Evolutionary conservation across 2,329 filamentous ascomycete genomes (phyloP), one percentile per base, ranked within the genome.

Genomic region (Talaromyces atroroseus): DNA sequence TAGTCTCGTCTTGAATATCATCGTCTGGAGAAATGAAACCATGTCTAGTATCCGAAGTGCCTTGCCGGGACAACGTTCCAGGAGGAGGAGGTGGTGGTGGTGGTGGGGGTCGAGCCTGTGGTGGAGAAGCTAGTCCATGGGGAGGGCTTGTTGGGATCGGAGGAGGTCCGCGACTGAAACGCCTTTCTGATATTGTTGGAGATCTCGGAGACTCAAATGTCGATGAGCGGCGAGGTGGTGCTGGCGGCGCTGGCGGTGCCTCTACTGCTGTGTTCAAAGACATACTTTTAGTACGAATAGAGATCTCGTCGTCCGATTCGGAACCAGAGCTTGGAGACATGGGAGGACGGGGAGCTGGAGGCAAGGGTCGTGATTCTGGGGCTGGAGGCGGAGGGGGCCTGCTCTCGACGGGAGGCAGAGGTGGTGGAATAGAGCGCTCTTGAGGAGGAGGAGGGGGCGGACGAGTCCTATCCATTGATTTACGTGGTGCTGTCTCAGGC

Each of bases 231-330:
- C 60, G 76, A 72, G 57, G 59, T 12, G 59, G 58, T 14, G 59
- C 49, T n/a, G 57, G 46, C 12, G 59, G 58, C 10, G 59, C 49
- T n/a, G 57, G 46, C 12, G 59, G 51, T 49, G 64, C 74, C 62
- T 65, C 71, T 21, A 73, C 74, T 36, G 77, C 73, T 49, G 49
- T 40, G 20, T 71, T 71, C 46, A 74, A 62, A 18, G 76, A 79
- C 53, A 65, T 73, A 64, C 61, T 79, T 71, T 51, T 77, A 72
- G 62, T 73, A 70, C 64, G 80, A 67, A 66, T 73, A 10, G 88
- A 90, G 64, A 91, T 76, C 70, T 96, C 92, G 69, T 96, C 92
- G 64, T 95, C 92, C 45, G 92, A 94, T 68, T 88, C 89, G 1
- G 90, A 95, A 29, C 90, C 91, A 59, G 87, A 81, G 57, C 85